These are phyloP conservation scores for Colletotrichum sojae DNA, from an alignment of 2,329 filamentous ascomycete species.

Conservation along the genomic window DNA sequence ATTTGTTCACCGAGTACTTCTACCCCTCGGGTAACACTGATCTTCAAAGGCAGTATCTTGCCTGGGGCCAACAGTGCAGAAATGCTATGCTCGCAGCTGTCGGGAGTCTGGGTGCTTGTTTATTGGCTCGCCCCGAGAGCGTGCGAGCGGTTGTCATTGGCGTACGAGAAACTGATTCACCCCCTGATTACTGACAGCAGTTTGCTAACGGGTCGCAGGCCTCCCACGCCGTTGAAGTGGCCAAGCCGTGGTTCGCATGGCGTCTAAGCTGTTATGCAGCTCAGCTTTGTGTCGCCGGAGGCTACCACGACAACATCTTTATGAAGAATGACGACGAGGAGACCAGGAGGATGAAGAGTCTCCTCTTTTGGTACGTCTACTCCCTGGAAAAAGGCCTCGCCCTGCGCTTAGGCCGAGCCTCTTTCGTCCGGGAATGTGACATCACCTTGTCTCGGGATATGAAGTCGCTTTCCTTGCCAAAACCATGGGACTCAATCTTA, in stretches of 20 bases:
- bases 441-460: constrained; percentile 60
- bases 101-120: background rate
- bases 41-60: background rate
- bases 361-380: constrained; percentile 67
- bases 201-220: background rate
- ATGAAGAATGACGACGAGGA: background rate
- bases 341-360: background rate
- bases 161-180: background rate
- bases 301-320: constrained; percentile 41
- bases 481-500: constrained; percentile 58
- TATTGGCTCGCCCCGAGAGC: background rate
- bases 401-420: constrained; percentile 71
- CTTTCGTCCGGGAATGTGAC: constrained; percentile 71
- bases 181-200: background rate
- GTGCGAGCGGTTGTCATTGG: constrained; percentile 15
- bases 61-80: constrained; percentile 8
- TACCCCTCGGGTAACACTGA: background rate
- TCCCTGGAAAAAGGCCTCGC: constrained; percentile 71
- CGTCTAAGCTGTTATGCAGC: constrained; percentile 1
- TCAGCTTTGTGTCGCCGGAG: constrained; percentile 16
- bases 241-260: constrained; percentile 25
- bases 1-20: constrained; percentile 60
- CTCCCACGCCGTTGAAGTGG: constrained; percentile 21
- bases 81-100: constrained; percentile 14
- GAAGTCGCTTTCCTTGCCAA: constrained; percentile 44